Percentiles rank a stretch among this genome's conserved stretches.
Evolutionary conservation across 768 basidiomycete genomes (phyloP).

Genomic region (Hygrophorus pudorinus): DNA sequence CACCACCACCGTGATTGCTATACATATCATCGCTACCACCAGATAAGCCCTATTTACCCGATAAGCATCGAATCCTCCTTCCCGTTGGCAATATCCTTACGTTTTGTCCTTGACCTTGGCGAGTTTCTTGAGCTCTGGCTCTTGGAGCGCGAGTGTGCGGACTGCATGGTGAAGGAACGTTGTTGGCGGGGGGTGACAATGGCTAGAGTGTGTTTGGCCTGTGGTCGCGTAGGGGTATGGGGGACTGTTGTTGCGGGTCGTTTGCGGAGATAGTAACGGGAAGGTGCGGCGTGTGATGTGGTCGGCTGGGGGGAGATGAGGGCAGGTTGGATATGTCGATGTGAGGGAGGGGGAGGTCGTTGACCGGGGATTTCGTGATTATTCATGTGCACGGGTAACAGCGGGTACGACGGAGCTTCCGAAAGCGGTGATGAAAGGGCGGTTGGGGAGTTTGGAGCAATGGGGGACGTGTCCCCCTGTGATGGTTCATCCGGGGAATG

Average conservation of each 20-base stretch:
- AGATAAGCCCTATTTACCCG: too few relatives aligned
- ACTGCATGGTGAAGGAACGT: constrained; percentile 13
- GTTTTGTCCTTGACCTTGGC: not conserved
- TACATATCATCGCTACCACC: not conserved
- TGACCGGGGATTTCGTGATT: not conserved
- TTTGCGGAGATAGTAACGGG: constrained; percentile 26
- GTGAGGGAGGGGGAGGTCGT: not conserved
- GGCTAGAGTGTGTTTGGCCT: constrained; percentile 3
- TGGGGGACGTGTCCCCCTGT: not conserved
- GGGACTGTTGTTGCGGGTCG: constrained; percentile 15
- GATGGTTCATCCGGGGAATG: not conserved
- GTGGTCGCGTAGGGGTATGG: constrained; percentile 10
- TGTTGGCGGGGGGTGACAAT: constrained; percentile 5
- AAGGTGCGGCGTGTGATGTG: constrained; percentile 6
- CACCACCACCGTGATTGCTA: too few relatives aligned
- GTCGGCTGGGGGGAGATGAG: not conserved
- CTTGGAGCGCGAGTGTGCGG: constrained; percentile 16
- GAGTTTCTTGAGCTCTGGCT: not conserved
- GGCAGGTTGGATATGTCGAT: not conserved
- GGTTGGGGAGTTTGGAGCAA: too few relatives aligned
- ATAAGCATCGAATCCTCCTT: not conserved
- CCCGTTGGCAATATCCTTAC: not conserved
- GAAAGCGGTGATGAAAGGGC: not conserved
- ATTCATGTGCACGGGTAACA: not conserved
- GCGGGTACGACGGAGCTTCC: not conserved